Evolutionary conservation across 352 stramenopile genomes (phyloP).

Genomic region (Thraustotheca clavata): DNA sequence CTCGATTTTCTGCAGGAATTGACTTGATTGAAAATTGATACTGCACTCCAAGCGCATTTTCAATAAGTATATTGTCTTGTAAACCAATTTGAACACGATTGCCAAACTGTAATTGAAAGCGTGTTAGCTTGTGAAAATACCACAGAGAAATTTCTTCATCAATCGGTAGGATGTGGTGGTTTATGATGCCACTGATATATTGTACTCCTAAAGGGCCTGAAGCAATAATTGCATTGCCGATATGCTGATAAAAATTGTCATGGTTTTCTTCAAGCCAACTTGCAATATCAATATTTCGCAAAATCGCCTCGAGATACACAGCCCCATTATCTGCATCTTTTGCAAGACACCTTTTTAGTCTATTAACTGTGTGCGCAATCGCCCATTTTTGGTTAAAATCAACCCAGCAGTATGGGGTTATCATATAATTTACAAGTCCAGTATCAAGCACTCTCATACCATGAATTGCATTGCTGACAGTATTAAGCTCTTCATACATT

Average conservation of each 20-base stretch:
- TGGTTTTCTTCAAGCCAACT: background rate
- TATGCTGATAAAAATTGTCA: background rate
- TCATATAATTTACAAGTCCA: background rate
- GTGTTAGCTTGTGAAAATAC: background rate
- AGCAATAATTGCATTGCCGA: background rate
- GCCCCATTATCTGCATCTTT: conserved; percentile 1
- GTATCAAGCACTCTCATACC: background rate
- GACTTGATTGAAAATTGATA: background rate
- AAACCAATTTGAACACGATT: background rate
- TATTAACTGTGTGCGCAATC: conserved; percentile 3
- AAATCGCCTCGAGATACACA: conserved; percentile 7
- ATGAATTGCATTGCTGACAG: background rate
- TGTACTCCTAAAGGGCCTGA: background rate
- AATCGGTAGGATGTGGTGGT: background rate
- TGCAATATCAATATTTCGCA: background rate
- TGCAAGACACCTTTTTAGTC: background rate
- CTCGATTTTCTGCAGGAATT: background rate
- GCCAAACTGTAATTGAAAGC: background rate
- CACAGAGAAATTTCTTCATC: background rate
- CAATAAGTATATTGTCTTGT: background rate
- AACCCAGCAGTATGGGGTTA: conserved; percentile 15
- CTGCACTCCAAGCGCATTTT: background rate
- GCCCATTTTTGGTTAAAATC: background rate
- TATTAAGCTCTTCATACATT: background rate
- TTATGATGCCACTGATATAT: background rate